These are phyloP conservation scores for Apiospora rasikravindrae DNA, from an alignment of 2,329 filamentous ascomycete species.

Conservation along the genomic window DNA sequence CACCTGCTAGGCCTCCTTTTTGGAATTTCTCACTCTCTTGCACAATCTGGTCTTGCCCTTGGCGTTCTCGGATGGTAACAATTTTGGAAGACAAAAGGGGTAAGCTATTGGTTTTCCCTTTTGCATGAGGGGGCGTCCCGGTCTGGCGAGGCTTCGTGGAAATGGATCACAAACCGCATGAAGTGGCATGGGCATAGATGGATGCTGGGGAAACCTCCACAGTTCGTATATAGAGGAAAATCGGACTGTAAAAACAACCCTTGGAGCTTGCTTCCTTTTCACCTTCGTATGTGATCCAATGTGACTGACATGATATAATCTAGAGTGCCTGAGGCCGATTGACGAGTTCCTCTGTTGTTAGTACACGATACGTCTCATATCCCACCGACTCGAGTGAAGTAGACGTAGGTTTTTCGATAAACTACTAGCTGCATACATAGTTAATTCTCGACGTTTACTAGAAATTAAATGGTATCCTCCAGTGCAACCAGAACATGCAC, in stretches of 20 bases:
- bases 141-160: not conserved
- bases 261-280: not conserved
- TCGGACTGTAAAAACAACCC: not conserved
- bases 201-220: not conserved
- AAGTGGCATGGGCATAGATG: not conserved
- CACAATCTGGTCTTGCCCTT: not conserved
- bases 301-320: no score
- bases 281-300: not conserved
- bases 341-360: not conserved
- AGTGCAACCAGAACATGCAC: not conserved
- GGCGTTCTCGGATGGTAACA: not conserved
- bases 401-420: not conserved
- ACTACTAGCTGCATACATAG: not conserved
- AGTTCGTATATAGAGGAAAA: not conserved
- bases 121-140: not conserved
- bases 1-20: not conserved
- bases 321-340: not conserved
- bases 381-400: not conserved
- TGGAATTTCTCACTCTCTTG: slow-evolving; percentile 1
- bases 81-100: slow-evolving; percentile 5
- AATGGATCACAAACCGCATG: not conserved
- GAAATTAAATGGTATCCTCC: slow-evolving; percentile 1
- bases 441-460: not conserved
- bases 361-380: not conserved
- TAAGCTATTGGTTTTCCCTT: slow-evolving; percentile 8